A percentile compares a stretch with the other conserved stretches of the same genome.
phyloP scores from a whole-genome alignment of 441 rosid genomes.

The Viola pubescens region DNA sequence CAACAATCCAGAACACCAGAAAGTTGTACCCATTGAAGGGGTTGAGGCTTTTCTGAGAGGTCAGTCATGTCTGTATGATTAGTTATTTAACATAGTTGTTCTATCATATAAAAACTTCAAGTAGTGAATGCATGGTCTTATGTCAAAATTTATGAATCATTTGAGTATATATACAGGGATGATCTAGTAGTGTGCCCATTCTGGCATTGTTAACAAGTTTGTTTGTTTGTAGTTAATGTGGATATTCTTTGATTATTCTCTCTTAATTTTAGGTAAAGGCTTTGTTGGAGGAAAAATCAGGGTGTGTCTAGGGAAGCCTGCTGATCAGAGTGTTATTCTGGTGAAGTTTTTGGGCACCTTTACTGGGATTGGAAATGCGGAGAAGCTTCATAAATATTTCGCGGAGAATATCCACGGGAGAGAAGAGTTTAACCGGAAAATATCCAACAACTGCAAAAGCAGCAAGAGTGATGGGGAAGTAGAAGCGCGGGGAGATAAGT shows the following conservation, averaged over 20 bases:
- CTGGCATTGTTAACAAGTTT: too few species aligned
- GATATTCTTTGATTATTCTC: constrained; percentile 1
- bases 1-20: constrained; percentile 37
- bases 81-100: neutral
- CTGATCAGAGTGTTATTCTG: constrained; percentile 50
- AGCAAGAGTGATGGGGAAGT: constrained; percentile 6
- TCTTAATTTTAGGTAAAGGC: constrained; percentile 34
- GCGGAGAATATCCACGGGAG: constrained; percentile 38
- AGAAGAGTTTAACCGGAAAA: constrained; percentile 28
- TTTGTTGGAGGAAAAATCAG: constrained; percentile 40
- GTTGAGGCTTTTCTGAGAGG: constrained; percentile 54
- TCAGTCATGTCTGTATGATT: constrained; percentile 15
- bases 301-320: constrained; percentile 51
- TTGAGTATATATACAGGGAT: neutral
- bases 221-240: too few species aligned
- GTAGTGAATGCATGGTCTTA: constrained; percentile 1
- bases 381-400: constrained; percentile 42
- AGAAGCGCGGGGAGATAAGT: constrained; percentile 21
- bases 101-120: too few species aligned
- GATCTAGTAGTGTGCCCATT: too few species aligned
- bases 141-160: neutral
- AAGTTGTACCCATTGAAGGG: constrained; percentile 40
- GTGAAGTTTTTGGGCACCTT: constrained; percentile 49
- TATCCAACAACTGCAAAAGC: constrained; percentile 18
- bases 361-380: constrained; percentile 47